These are phyloP conservation scores for Trichophaea hybrida DNA, from an alignment of 2,329 filamentous ascomycete species.

Conservation along the genomic window DNA sequence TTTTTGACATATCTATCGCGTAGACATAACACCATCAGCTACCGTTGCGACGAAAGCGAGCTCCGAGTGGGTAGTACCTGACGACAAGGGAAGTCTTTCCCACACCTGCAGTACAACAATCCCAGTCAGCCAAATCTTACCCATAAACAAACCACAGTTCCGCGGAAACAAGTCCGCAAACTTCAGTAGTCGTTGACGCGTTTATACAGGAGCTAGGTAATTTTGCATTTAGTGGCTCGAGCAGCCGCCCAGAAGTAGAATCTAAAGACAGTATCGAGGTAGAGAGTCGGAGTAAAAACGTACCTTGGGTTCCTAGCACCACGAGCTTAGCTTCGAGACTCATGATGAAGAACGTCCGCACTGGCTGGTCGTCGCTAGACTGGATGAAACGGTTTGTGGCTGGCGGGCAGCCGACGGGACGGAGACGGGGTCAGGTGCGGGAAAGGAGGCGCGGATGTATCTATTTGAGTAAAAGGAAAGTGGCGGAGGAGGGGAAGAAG, in stretches of 20 bases:
- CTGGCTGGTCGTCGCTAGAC: not conserved
- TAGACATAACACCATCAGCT: too few species aligned
- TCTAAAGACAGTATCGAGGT: not conserved
- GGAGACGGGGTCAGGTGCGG: too few species aligned
- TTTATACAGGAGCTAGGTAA: too few species aligned
- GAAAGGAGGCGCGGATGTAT: too few species aligned
- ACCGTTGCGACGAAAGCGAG: not conserved
- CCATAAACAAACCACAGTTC: not conserved
- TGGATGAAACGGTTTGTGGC: not conserved
- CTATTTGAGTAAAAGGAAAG: too few species aligned
- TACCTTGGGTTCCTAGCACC: constrained; percentile 39
- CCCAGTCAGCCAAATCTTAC: not conserved
- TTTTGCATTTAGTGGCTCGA: too few species aligned
- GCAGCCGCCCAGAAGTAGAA: too few species aligned
- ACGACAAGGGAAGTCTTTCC: constrained; percentile 41
- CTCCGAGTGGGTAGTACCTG: constrained; percentile 32
- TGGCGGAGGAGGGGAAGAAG: too few species aligned
- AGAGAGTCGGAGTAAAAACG: not conserved
- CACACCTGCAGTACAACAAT: constrained; percentile 31
- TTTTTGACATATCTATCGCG: constrained; percentile 26
- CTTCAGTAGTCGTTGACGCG: not conserved
- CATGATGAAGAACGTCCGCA: constrained; percentile 21
- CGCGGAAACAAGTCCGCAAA: not conserved
- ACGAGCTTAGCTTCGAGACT: constrained; percentile 41
- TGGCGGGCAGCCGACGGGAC: too few species aligned